Conservation (phyloP, 352 stramenopile genomes). For the Pythium brassicae region DNA sequence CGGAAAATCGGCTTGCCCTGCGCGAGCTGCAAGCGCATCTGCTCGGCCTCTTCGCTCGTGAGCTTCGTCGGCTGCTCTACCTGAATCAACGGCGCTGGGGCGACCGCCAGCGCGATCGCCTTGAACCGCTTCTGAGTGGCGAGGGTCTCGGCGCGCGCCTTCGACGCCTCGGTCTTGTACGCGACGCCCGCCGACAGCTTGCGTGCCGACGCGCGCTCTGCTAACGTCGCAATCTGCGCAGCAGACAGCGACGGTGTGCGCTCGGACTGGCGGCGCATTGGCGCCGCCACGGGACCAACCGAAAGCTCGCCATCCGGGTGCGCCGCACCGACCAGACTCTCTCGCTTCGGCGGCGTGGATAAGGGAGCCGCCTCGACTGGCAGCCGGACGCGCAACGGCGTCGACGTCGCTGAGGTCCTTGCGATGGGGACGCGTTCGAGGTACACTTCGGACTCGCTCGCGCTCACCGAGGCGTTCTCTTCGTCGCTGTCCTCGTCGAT, state of each 20-base stretch:
- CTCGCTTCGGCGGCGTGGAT: neutral
- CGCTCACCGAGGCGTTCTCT: slow-evolving; percentile 4
- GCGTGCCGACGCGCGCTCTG: neutral
- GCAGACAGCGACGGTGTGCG: slow-evolving; percentile 9
- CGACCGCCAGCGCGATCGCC: neutral
- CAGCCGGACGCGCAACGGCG: neutral
- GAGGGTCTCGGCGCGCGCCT: neutral
- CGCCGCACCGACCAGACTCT: slow-evolving; percentile 13
- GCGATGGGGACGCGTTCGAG: slow-evolving; percentile 4
- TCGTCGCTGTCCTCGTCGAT: slow-evolving; percentile 16
- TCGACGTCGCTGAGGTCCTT: neutral
- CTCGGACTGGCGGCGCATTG: slow-evolving; percentile 11
- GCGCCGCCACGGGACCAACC: neutral
- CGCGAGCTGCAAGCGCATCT: slow-evolving; percentile 6
- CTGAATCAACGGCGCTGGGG: neutral
- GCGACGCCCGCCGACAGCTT: slow-evolving; percentile 12
- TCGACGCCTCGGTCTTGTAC: slow-evolving; percentile 9
- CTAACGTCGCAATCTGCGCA: slow-evolving; percentile 3
- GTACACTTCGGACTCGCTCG: slow-evolving; percentile 11
- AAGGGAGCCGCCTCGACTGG: neutral
- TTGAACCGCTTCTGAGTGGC: slow-evolving; percentile 6
- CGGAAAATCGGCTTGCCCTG: slow-evolving; percentile 17
- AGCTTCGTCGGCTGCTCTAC: neutral
- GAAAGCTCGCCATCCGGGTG: neutral
- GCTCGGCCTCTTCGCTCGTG: neutral